phyloP scores from a whole-genome alignment of 495 filamentous ascomycete species.

The Peziza echinospora region DNA sequence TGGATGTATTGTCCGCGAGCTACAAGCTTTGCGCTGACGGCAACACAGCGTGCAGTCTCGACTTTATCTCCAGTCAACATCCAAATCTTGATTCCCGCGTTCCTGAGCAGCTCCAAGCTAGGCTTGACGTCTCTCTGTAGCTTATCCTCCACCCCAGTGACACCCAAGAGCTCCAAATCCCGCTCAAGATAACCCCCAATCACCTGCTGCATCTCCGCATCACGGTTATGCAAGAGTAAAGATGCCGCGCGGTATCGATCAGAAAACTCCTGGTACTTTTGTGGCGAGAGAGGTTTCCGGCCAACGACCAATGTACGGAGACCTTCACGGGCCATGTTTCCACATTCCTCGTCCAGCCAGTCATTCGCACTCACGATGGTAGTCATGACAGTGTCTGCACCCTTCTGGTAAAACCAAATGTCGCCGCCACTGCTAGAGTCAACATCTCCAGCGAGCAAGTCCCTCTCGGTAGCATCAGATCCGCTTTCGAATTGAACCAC shows the following conservation, averaged over 20 bases:
- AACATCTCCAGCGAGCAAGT: constrained; percentile 23
- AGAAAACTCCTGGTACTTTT: constrained; percentile 64
- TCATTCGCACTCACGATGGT: constrained; percentile 85
- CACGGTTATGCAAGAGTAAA: constrained; percentile 54
- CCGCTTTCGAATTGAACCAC: constrained; percentile 48
- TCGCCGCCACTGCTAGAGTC: constrained; percentile 31
- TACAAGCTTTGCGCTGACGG: constrained; percentile 86
- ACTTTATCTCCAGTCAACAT: constrained; percentile 99
- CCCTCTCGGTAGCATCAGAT: constrained; percentile 5
- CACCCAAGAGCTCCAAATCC: constrained; percentile 77
- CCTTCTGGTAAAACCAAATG: constrained; percentile 98
- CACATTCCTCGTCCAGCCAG: constrained; percentile 96
- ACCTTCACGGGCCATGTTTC: constrained; percentile 96
- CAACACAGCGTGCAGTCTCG: constrained; percentile 91
- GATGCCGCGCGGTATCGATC: constrained; percentile 55
- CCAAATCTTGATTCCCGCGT: constrained; percentile 99
- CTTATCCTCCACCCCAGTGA: constrained; percentile 95
- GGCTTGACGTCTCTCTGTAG: constrained; percentile 89
- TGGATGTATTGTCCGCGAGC: constrained; percentile 87
- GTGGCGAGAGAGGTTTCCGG: constrained; percentile 49
- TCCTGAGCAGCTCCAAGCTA: constrained; percentile 78
- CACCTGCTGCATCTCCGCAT: constrained; percentile 56
- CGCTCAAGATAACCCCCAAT: constrained; percentile 64
- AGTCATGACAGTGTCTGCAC: constrained; percentile 92
- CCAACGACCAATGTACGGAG: constrained; percentile 87